phyloP scores from a whole-genome alignment of 2,329 filamentous ascomycete genomes.

The Paramyrothecium sp. region DNA sequence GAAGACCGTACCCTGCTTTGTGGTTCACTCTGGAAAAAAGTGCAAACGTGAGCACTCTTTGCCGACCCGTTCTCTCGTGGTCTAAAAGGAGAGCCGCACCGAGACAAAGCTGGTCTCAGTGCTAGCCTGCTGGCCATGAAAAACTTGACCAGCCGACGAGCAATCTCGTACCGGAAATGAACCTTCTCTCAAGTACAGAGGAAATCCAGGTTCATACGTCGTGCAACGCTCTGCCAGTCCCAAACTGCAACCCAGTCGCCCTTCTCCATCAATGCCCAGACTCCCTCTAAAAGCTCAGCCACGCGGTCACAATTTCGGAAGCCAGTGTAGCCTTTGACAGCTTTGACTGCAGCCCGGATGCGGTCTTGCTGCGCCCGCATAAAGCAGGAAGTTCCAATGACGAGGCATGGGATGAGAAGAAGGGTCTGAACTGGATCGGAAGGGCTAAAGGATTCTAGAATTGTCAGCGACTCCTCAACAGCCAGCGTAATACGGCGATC shows the following conservation, averaged over 20 bases:
- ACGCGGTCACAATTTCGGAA: conserved; percentile 57
- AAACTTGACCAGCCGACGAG: too few relatives aligned
- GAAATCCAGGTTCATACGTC: conserved; percentile 53
- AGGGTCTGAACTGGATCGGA: conserved; percentile 59
- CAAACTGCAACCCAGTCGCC: conserved; percentile 59
- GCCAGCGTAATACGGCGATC: conserved; percentile 52
- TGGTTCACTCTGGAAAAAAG: too few relatives aligned
- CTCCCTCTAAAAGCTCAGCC: conserved; percentile 51
- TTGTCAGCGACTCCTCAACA: conserved; percentile 54
- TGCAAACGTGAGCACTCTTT: too few relatives aligned
- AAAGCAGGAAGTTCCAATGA: conserved; percentile 62
- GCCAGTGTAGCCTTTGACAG: conserved; percentile 57
- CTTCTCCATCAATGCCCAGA: conserved; percentile 59
- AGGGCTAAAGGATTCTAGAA: conserved; percentile 55
- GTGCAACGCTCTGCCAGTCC: conserved; percentile 63
- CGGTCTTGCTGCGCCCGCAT: conserved; percentile 49
- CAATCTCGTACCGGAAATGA: too few relatives aligned
- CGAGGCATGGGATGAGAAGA: conserved; percentile 57
- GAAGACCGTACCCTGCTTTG: too few relatives aligned
- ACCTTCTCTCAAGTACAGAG: conserved; percentile 38
- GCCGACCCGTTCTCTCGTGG: too few relatives aligned
- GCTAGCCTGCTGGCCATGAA: too few relatives aligned
- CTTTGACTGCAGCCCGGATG: conserved; percentile 46
- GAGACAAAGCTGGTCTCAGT: too few relatives aligned
- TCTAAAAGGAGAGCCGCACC: too few relatives aligned